phyloP scores from a whole-genome alignment of 2,329 filamentous ascomycete genomes.

The Talaromyces amestolkiae region DNA sequence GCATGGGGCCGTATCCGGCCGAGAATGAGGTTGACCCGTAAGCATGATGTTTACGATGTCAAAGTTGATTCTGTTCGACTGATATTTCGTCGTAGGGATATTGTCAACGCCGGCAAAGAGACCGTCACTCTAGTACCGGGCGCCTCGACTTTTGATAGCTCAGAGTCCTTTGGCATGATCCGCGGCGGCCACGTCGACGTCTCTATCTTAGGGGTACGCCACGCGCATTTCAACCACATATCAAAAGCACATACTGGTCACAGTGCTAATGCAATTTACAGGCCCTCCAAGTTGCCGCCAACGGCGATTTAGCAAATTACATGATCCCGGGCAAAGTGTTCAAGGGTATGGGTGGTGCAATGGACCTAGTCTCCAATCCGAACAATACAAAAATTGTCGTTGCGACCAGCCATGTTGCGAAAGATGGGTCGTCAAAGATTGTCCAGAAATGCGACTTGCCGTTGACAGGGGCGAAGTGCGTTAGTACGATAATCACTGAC shows the following conservation, averaged over 20 bases:
- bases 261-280: slow-evolving; percentile 16
- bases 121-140: slow-evolving; percentile 80
- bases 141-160: slow-evolving; percentile 76
- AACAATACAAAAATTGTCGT: slow-evolving; percentile 78
- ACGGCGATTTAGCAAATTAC: slow-evolving; percentile 77
- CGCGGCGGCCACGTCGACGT: slow-evolving; percentile 78
- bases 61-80: neutral
- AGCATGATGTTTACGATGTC: neutral
- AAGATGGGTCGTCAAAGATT: slow-evolving; percentile 92
- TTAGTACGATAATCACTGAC: slow-evolving; percentile 88
- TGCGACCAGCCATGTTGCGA: slow-evolving; percentile 94
- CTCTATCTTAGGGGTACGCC: slow-evolving; percentile 83
- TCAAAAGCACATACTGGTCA: neutral
- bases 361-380: slow-evolving; percentile 71
- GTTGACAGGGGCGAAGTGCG: slow-evolving; percentile 79
- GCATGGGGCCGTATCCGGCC: slow-evolving; percentile 67
- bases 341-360: slow-evolving; percentile 81
- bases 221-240: slow-evolving; percentile 33
- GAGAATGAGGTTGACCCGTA: slow-evolving; percentile 72
- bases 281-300: slow-evolving; percentile 81
- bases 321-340: slow-evolving; percentile 31
- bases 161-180: slow-evolving; percentile 93
- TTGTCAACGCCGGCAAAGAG: slow-evolving; percentile 93
- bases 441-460: slow-evolving; percentile 91
- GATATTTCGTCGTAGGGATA: slow-evolving; percentile 48